Evolutionary conservation across 1,284 basidiomycete species (phyloP).

Genomic region (Hymenochaete sp.): DNA sequence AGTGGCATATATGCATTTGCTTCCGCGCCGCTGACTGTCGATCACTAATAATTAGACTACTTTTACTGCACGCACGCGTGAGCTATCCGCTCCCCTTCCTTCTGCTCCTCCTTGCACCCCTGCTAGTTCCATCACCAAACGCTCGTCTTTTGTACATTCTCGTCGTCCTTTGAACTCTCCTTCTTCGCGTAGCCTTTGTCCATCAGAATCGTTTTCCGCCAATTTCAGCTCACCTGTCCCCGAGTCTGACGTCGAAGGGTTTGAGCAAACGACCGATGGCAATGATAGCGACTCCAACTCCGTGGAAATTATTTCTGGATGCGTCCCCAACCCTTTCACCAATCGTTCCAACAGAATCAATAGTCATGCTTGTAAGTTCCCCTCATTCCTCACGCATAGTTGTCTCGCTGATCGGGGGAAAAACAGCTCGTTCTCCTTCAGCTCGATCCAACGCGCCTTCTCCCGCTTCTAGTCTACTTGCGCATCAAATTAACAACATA

Average conservation of each 20-base stretch:
- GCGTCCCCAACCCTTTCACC: constrained; percentile 12
- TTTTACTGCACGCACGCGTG: constrained; percentile 5
- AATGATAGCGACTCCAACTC: constrained; percentile 15
- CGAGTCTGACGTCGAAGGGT: constrained; percentile 10
- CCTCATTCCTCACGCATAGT: too few species aligned
- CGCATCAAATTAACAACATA: background rate
- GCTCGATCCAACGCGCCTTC: constrained; percentile 2
- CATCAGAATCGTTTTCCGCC: too few species aligned
- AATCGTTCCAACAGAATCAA: constrained; percentile 4
- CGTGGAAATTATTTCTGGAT: constrained; percentile 17
- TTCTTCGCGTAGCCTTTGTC: background rate
- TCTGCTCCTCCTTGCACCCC: constrained; percentile 16
- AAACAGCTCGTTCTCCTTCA: background rate
- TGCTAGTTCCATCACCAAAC: constrained; percentile 8
- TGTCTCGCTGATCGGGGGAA: too few species aligned
- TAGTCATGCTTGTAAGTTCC: too few species aligned
- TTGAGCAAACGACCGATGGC: constrained; percentile 2
- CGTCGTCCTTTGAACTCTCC: background rate
- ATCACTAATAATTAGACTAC: background rate
- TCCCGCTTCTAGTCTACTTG: background rate
- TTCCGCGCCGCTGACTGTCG: background rate
- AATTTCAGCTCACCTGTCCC: constrained; percentile 7
- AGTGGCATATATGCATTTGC: background rate
- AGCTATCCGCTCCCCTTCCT: constrained; percentile 14
- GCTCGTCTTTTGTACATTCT: constrained; percentile 8